Conservation (phyloP, 805 yeast species). For the Hanseniaspora nectarophila region DNA sequence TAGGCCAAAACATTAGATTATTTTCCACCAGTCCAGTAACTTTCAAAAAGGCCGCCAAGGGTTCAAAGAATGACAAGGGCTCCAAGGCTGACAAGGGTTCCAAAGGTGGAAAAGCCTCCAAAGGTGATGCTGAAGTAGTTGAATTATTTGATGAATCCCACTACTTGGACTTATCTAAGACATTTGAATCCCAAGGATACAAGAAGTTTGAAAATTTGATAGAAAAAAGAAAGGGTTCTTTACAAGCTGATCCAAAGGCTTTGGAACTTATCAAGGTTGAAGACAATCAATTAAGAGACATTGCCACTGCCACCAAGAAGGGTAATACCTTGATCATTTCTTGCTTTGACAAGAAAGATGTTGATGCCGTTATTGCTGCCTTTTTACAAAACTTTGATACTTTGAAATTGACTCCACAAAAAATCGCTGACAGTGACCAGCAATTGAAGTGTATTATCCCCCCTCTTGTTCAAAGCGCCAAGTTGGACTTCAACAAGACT, state of each 20-base stretch:
- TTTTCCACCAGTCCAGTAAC: not conserved
- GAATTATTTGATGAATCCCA: not conserved
- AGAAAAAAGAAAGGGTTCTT: constrained; percentile 46
- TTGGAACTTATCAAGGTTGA: constrained; percentile 50
- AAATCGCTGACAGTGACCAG: constrained; percentile 60
- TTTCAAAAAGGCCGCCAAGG: constrained; percentile 15
- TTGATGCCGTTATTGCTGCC: constrained; percentile 57
- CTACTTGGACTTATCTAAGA: constrained; percentile 15
- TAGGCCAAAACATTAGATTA: not conserved
- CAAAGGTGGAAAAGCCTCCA: not conserved
- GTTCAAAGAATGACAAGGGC: not conserved
- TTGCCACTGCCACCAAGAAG: constrained; percentile 61
- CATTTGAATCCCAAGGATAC: constrained; percentile 37
- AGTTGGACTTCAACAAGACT: constrained; percentile 47
- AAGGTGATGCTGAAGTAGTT: not conserved
- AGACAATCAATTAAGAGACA: constrained; percentile 41
- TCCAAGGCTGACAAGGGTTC: not conserved
- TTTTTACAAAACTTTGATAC: constrained; percentile 58
- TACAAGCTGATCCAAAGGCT: constrained; percentile 39
- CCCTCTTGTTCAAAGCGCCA: constrained; percentile 57
- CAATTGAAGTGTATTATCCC: constrained; percentile 64
- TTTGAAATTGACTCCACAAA: constrained; percentile 71
- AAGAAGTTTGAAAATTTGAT: constrained; percentile 44
- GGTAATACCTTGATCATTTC: constrained; percentile 64
- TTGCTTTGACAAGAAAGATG: constrained; percentile 70